These are phyloP conservation scores for Cyanophora paradoxa DNA, from an alignment of 78 protist species.

Conservation along the genomic window DNA sequence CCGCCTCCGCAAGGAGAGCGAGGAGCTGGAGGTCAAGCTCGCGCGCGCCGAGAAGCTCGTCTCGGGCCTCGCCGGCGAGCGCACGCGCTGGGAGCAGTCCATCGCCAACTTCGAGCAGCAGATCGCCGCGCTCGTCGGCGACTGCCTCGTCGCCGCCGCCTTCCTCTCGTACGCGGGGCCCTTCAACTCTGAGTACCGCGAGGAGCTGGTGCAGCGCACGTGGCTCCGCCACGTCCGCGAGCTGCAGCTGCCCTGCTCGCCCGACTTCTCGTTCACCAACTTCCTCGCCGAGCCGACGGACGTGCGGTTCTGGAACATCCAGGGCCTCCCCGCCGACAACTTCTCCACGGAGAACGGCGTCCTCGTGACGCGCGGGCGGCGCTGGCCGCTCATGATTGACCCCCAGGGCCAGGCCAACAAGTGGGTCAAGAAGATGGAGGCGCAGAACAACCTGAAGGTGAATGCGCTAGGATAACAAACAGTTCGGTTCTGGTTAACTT, in stretches of 20 bases:
- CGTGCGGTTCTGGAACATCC: constrained; percentile 64
- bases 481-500: too few relatives aligned
- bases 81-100: constrained; percentile 61
- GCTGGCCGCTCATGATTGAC: constrained; percentile 88
- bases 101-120: constrained; percentile 18
- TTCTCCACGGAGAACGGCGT: constrained; percentile 78
- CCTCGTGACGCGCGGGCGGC: constrained; percentile 60
- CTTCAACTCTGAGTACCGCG: constrained; percentile 66
- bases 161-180: constrained; percentile 84
- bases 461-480: too few relatives aligned
- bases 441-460: constrained; percentile 33
- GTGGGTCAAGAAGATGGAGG: constrained; percentile 69
- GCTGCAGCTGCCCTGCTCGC: constrained; percentile 1
- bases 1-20: constrained; percentile 32
- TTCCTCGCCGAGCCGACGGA: constrained; percentile 63
- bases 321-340: constrained; percentile 76
- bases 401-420: constrained; percentile 84
- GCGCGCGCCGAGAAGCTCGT: constrained; percentile 71
- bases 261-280: constrained; percentile 28
- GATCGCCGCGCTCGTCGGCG: constrained; percentile 59
- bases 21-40: constrained; percentile 59
- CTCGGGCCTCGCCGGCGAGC: constrained; percentile 72
- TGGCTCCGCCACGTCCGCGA: constrained; percentile 20
- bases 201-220: constrained; percentile 12
- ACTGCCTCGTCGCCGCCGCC: constrained; percentile 72